A percentile compares a stretch with the other conserved stretches of the same genome.
Conservation (phyloP, 2,329 filamentous ascomycete genomes). For the Exophiala aquamarina region DNA sequence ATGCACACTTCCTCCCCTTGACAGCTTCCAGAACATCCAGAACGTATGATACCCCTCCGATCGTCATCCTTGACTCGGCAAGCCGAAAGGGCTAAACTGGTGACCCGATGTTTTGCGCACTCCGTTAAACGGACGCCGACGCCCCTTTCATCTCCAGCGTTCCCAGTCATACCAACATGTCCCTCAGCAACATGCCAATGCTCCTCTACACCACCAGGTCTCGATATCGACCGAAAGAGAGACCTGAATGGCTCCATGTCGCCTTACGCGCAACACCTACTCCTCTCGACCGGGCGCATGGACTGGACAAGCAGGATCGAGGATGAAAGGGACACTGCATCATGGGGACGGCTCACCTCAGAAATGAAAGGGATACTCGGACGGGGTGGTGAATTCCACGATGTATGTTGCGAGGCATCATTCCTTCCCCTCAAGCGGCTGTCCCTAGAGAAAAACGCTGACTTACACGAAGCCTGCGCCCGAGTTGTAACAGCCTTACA, state of each 20-base stretch:
- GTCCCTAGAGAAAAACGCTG: slow-evolving; percentile 5
- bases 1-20: too few relatives aligned
- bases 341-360: slow-evolving; percentile 53
- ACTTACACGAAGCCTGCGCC: slow-evolving; percentile 22
- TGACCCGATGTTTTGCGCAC: slow-evolving; percentile 12
- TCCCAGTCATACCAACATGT: slow-evolving; percentile 58
- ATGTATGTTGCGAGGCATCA: slow-evolving; percentile 52
- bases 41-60: too few relatives aligned
- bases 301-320: slow-evolving; percentile 87
- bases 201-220: slow-evolving; percentile 66
- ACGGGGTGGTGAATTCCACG: slow-evolving; percentile 63
- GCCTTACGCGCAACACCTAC: slow-evolving; percentile 75
- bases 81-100: too few relatives aligned
- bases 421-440: background rate
- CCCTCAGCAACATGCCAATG: slow-evolving; percentile 77
- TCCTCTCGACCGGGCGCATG: slow-evolving; percentile 75
- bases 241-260: slow-evolving; percentile 75
- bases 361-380: slow-evolving; percentile 69
- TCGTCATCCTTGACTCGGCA: too few relatives aligned
- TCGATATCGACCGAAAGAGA: slow-evolving; percentile 72
- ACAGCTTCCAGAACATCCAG: too few relatives aligned
- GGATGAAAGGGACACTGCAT: slow-evolving; percentile 62
- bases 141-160: slow-evolving; percentile 37
- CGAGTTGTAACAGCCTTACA: slow-evolving; percentile 73
- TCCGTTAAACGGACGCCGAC: too few relatives aligned